These are phyloP conservation scores for Scutellaria barbata DNA, from an alignment of 257 asterid genomes.

Conservation along the genomic window DNA sequence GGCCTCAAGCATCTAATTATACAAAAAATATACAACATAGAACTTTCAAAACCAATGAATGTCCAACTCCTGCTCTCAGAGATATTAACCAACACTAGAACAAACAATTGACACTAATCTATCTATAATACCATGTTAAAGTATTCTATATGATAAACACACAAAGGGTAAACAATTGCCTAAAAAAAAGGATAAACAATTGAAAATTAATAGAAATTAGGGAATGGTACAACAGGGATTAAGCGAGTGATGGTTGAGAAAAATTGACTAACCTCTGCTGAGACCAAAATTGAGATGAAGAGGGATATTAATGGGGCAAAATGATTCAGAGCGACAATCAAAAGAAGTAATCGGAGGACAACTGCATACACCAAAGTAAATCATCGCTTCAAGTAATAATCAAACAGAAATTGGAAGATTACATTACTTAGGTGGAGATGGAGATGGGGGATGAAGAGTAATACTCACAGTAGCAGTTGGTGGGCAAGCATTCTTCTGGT, in stretches of 20 bases:
- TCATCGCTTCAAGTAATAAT: neutral
- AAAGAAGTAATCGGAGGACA: conserved; percentile 40
- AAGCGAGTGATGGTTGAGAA: neutral
- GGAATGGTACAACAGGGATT: neutral
- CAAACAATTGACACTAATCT: neutral
- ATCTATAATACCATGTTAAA: neutral
- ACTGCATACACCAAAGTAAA: conserved; percentile 37
- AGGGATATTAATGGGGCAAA: conserved; percentile 31
- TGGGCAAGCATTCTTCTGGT: conserved; percentile 35
- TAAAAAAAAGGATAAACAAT: neutral
- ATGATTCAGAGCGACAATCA: conserved; percentile 39
- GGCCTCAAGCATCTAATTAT: conserved; percentile 1
- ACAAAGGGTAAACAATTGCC: neutral
- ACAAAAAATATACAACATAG: neutral
- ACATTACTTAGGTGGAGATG: neutral
- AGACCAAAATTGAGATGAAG: conserved; percentile 23
- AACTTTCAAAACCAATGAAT: conserved; percentile 2
- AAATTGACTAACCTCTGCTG: conserved; percentile 31
- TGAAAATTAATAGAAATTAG: conserved; percentile 5
- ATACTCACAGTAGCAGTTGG: conserved; percentile 40
- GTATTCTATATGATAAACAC: neutral
- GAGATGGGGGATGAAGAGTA: neutral
- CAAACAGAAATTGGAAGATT: neutral
- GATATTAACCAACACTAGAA: neutral
- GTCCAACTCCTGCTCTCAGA: neutral